Evolutionary conservation across 75 land plant genomes (phyloP), one percentile per base, ranked within the genome.

Genomic region (Cryptomeria japonica): DNA sequence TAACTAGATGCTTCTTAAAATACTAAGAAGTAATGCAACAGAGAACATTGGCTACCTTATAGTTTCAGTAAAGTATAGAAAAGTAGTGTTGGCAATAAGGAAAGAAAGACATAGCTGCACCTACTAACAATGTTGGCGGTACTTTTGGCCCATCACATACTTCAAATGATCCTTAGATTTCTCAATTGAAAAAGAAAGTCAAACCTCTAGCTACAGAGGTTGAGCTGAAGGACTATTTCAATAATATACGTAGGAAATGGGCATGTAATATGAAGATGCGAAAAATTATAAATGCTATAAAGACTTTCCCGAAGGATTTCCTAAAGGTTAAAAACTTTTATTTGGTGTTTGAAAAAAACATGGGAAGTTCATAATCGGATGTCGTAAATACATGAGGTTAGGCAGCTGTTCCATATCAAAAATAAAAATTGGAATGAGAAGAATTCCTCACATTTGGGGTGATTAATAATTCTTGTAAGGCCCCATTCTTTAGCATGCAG

Each of bases 311-410:
- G 92, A 94, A 34, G 86, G 70, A 6, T 88, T 94, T 73, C 95
- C 95, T 9, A 80, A 58, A 25, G 94, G 94, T 4, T 94, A 94
- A 94, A 94, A 93, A 87, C 85, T 94, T 31, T 64, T 93, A 79
- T 84, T 94, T n/a, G n/a, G n/a, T 16, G 12, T 94, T 31, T 91
- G 85, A 85, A 90, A 88, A 91, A 91, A 88, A 72, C 90, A 89
- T 15, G 92, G 91, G 16, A 77, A 28, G 2, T 86, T 73, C 7
- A 90, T 91, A 90, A 37, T 93, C 39, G 61, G 80, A 68, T 90
- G 91, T 75, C 84, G 93, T 18, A 38, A 87, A 88, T 94, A 90
- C 47, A 79, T 94, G 84, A 94, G 95, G 95, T 94, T 78, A n/a
- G n/a, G n/a, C n/a, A n/a, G n/a, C n/a, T n/a, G n/a, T n/a, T n/a